phyloP scores from a whole-genome alignment of 768 basidiomycete genomes.

The Scleroderma citrinum region DNA sequence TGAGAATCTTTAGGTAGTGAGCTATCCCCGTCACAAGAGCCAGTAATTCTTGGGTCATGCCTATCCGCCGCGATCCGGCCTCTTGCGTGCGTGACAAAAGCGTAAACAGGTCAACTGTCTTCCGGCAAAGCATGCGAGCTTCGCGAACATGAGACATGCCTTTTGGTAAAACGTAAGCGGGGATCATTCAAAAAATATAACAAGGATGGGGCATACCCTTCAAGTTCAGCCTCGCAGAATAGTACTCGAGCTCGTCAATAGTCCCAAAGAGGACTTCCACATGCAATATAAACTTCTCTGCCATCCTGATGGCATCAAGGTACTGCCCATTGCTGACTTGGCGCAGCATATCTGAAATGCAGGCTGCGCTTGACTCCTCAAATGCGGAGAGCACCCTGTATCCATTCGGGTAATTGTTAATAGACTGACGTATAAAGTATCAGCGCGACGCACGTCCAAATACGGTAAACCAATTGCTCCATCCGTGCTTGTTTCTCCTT shows the following conservation, averaged over 20 bases:
- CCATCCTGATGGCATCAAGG: constrained; percentile 95
- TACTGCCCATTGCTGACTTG: constrained; percentile 97
- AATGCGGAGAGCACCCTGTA: constrained; percentile 89
- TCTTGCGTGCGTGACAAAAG: constrained; percentile 94
- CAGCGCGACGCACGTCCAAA: constrained; percentile 81
- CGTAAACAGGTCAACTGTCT: constrained; percentile 97
- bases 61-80: constrained; percentile 83
- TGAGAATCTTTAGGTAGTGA: constrained; percentile 98
- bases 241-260: constrained; percentile 91
- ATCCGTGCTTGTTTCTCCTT: constrained; percentile 89
- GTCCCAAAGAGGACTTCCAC: constrained; percentile 97
- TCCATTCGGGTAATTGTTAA: constrained; percentile 1
- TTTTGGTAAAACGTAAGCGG: constrained; percentile 27
- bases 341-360: constrained; percentile 97
- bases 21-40: constrained; percentile 98
- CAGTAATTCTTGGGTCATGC: constrained; percentile 94
- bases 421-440: constrained; percentile 5
- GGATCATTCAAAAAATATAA: background rate
- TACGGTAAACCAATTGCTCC: constrained; percentile 97
- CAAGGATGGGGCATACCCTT: constrained; percentile 59
- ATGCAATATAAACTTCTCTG: constrained; percentile 96
- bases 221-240: constrained; percentile 70
- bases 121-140: constrained; percentile 96
- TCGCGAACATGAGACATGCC: constrained; percentile 98
- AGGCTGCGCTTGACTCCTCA: constrained; percentile 98